Conservation (phyloP, 305 asterid genomes). For the Plantago coronopus region DNA sequence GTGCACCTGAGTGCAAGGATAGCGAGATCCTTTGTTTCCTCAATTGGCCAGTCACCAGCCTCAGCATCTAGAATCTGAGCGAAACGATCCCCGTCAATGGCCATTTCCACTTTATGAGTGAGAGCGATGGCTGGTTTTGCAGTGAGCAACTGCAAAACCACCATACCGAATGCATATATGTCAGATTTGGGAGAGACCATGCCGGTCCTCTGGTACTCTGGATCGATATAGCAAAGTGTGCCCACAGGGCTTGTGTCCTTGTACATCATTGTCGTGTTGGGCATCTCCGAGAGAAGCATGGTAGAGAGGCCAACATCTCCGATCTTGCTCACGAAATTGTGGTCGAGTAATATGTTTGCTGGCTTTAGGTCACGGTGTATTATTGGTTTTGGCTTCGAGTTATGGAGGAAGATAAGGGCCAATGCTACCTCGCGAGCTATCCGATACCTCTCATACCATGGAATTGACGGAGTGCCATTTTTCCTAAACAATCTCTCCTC, state of each 20-base stretch:
- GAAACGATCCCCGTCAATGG: conserved; percentile 21
- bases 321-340: conserved; percentile 35
- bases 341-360: conserved; percentile 36
- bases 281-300: conserved; percentile 23
- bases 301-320: conserved; percentile 42
- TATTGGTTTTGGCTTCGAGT: conserved; percentile 37
- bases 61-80: conserved; percentile 25
- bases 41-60: conserved; percentile 35
- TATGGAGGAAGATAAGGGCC: conserved; percentile 36
- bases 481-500: conserved; percentile 31
- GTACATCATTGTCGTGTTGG: conserved; percentile 20
- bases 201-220: conserved; percentile 43
- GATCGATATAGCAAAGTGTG: conserved; percentile 38
- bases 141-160: conserved; percentile 35
- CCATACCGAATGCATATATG: conserved; percentile 39
- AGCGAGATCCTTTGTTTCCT: conserved; percentile 33
- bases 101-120: conserved; percentile 29
- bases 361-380: conserved; percentile 41
- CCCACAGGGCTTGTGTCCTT: conserved; percentile 37
- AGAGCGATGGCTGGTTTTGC: conserved; percentile 37
- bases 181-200: conserved; percentile 36
- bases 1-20: conserved; percentile 34
- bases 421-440: conserved; percentile 38
- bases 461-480: conserved; percentile 29
- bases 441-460: conserved; percentile 37